Evolutionary conservation across 345 rosid species (phyloP), one percentile per base, ranked within the genome.

Genomic region (Barbarea vulgaris): DNA sequence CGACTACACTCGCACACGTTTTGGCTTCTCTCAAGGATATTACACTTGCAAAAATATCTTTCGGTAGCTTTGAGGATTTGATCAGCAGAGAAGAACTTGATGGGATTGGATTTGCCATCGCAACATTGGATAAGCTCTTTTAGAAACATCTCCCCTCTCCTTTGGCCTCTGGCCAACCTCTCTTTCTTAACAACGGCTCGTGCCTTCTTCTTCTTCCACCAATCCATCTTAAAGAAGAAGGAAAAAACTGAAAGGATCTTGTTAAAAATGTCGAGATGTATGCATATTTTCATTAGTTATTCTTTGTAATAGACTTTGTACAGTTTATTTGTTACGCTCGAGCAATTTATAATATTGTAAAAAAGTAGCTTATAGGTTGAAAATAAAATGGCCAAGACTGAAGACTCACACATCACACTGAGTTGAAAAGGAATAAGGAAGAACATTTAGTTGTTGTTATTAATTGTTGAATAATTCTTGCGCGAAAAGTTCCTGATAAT

Each of bases 141-240:
- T n/a, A 68, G 18, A 25, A 68, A 9, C 27, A 24, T 36, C 17
- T 17, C 63, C 39, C 73, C 73, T 27, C 62, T 54, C 17, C 11
- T 7, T 37, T 41, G 51, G 13, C 50, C 52, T 68, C 63, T 25
- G 25, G 7, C 37, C 52, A 42, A 24, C 39, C 27, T 68, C 12
- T 54, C 39, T 10, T 39, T 18, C 17, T 54, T 54, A 25, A 50
- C 33, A 19, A 66, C 6, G 47, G 61, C 62, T 53, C 51, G 39
- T 25, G 51, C 54, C 15, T 11, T 68, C 63, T 37, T 67, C 50
- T 67, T 54, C 39, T 54, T 68, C 73, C 63, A 68, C 73, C 73
- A 68, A n/a, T 42, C 39, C 63, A 68, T 68, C 70, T 41, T 12
- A 11, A 37, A 37, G 15, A 34, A 34, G 12, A n/a, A n/a, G n/a